Conservation (phyloP, 495 filamentous ascomycete genomes). For the Penicillium roqueforti region DNA sequence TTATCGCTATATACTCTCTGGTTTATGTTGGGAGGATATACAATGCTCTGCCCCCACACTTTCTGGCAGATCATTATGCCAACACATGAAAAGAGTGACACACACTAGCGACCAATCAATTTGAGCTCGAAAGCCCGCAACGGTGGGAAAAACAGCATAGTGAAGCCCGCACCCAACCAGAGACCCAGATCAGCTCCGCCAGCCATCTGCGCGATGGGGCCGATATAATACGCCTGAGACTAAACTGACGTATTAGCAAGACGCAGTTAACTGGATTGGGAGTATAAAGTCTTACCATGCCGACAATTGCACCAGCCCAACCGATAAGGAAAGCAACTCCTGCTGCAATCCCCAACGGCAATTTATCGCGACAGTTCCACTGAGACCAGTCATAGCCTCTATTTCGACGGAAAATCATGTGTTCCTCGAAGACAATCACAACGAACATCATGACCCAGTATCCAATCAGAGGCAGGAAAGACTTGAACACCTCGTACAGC, state of each 20-base stretch:
- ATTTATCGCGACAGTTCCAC: constrained; percentile 39
- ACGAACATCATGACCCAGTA: constrained; percentile 50
- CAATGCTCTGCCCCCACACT: not conserved
- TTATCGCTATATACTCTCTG: constrained; percentile 1
- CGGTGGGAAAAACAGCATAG: constrained; percentile 40
- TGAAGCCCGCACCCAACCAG: constrained; percentile 43
- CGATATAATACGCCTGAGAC: constrained; percentile 48
- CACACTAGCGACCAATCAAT: constrained; percentile 32
- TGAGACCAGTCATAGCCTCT: constrained; percentile 43
- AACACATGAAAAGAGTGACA: not conserved
- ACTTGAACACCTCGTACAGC: constrained; percentile 45
- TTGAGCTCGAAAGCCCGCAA: constrained; percentile 39
- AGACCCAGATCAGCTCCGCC: constrained; percentile 40
- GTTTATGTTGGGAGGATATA: not conserved
- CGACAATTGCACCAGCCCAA: constrained; percentile 48
- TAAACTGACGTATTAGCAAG: constrained; percentile 10
- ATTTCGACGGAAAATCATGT: constrained; percentile 38
- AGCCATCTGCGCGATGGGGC: constrained; percentile 39
- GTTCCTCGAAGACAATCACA: constrained; percentile 41
- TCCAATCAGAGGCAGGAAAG: constrained; percentile 48
- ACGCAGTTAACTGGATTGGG: not conserved
- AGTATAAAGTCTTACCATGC: constrained; percentile 38
- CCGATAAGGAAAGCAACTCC: constrained; percentile 43
- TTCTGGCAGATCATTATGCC: not conserved
- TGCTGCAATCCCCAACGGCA: constrained; percentile 48